Conservation (phyloP, 257 asterid species). For the Solanum etuberosum region DNA sequence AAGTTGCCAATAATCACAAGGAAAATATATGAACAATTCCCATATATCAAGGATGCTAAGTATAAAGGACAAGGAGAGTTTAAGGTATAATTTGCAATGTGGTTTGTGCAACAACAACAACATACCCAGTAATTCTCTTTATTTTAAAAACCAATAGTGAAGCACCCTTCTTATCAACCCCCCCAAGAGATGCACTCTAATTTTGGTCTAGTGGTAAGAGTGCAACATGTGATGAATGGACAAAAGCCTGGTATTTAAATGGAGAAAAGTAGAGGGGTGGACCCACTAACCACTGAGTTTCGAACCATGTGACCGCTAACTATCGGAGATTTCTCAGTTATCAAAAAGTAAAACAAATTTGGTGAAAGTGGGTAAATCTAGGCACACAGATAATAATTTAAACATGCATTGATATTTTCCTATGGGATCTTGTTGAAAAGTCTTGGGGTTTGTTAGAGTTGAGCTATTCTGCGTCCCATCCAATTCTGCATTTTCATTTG, state of each 20-base stretch:
- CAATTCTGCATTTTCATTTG: background rate
- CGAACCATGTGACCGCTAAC: background rate
- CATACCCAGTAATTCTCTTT: background rate
- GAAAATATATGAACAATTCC: background rate
- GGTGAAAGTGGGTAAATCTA: background rate
- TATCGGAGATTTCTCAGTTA: background rate
- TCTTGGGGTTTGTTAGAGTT: background rate
- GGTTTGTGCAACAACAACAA: background rate
- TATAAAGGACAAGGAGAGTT: background rate
- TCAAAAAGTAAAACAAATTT: background rate
- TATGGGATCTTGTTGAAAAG: background rate
- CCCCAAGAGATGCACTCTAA: background rate
- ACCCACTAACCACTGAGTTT: background rate
- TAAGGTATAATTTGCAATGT: background rate
- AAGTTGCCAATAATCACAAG: background rate
- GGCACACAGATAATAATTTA: background rate
- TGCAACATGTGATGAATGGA: background rate
- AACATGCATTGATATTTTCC: background rate
- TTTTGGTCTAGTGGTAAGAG: background rate
- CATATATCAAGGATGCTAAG: background rate
- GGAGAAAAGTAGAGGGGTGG: background rate
- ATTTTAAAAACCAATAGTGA: background rate
- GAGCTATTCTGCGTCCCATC: background rate
- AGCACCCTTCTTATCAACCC: background rate
- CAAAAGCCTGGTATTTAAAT: background rate